Evolutionary conservation across 768 basidiomycete genomes (phyloP).

Genomic region (Calvatia gigantea): DNA sequence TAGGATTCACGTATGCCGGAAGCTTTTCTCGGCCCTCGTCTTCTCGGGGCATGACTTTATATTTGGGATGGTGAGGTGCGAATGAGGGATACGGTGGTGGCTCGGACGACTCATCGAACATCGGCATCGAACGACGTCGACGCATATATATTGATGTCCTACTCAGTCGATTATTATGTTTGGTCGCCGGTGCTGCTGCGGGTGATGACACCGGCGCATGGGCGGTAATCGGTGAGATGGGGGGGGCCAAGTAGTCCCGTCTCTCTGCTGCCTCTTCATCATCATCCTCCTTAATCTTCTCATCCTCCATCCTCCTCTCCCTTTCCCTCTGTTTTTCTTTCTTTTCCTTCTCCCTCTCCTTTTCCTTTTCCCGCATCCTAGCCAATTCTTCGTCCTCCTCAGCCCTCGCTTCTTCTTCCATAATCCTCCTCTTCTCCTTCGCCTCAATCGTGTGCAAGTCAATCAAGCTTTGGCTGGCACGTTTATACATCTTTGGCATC

Average conservation of each 20-base stretch:
- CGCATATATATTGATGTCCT: conserved; percentile 39
- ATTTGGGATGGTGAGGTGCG: conserved; percentile 19
- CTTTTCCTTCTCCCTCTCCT: conserved; percentile 18
- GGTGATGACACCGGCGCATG: background rate
- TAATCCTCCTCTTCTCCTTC: conserved; percentile 16
- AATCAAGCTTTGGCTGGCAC: conserved; percentile 62
- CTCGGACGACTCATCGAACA: conserved; percentile 48
- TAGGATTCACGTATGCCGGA: conserved; percentile 76
- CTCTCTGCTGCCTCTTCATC: background rate
- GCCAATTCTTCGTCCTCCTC: conserved; percentile 27
- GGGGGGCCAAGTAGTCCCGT: background rate
- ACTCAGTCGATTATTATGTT: conserved; percentile 25
- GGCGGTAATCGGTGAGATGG: background rate
- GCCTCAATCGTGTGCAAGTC: conserved; percentile 40
- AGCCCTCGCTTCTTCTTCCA: conserved; percentile 11
- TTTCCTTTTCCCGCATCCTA: conserved; percentile 24
- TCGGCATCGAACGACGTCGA: conserved; percentile 70
- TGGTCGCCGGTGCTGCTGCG: conserved; percentile 10
- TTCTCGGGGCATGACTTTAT: conserved; percentile 47
- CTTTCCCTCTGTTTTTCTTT: conserved; percentile 4
- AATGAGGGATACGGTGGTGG: conserved; percentile 68
- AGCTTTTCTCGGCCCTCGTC: conserved; percentile 84
- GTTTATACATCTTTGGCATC: conserved; percentile 50
- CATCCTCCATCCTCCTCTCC: conserved; percentile 8
- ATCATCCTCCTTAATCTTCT: conserved; percentile 7